Base-by-base conservation (phyloP, 495 filamentous ascomycete species). In the Lasiosphaeria hispida region DNA sequence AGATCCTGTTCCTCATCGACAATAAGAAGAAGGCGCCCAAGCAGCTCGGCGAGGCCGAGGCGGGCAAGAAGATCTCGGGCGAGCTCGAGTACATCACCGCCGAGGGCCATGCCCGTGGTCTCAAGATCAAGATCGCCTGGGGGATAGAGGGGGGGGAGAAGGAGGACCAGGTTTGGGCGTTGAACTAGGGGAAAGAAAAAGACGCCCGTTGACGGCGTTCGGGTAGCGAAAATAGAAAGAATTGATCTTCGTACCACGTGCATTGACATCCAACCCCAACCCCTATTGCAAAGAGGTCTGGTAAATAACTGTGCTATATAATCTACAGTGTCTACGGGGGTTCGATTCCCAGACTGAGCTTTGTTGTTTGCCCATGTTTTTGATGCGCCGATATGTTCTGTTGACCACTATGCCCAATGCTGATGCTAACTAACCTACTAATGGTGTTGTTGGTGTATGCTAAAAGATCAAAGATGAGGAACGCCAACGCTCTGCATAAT, bases 401-500 rank as follows among this genome's bases (percentile, higher is more conserved):
- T 30, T 30, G 23, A 30, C 38, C 38, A 41, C 38, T 15, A 41
- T 30, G 7, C 13, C 4, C 7, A 18, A 36, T 18, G 23, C 38
- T 18, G 2, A 14, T 43, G 18, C 3, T 1, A 39, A n/a, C n/a
- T n/a, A n/a, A n/a, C n/a, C n/a, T 47, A 23, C 23, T 34, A 3
- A 13, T 19, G 42, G 11, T 19, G 23, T 40, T 10, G 5, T 23
- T 36, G 30, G 5, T 36, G 33, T 23, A 30, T 19, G 38, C 17
- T 13, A 3, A 37, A 51, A 55, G 1, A 4, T 10, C n/a, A 89
- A 39, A 92, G 73, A 79, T 93, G 90, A 59, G 90, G 89, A 54
- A 96, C 90, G 10, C 77, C 74, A 17, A 82, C 79, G 72, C 90
- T 93, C 40, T 95, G 90, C 64, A 99, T 80, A 9, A 87, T 68